These are phyloP conservation scores for Apiospora phragmitis DNA, from an alignment of 2,329 filamentous ascomycete species.

Conservation along the genomic window DNA sequence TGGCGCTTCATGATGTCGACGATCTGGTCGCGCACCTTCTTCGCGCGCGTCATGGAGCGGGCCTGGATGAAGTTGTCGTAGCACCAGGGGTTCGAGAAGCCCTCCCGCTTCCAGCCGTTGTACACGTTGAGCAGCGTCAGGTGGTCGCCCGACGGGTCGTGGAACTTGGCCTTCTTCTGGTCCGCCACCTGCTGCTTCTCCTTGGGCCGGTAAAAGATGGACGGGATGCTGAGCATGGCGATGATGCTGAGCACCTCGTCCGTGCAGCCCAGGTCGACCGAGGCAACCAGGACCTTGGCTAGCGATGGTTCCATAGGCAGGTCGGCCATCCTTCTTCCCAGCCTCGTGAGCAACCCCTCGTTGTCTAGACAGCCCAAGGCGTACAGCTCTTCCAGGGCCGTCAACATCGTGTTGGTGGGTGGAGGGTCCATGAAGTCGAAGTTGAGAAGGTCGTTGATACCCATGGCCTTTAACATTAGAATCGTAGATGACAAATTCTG, in stretches of 20 bases:
- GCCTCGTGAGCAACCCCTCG: constrained; percentile 86
- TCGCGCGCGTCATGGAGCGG: constrained; percentile 81
- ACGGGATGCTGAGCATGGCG: constrained; percentile 85
- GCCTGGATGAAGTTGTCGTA: constrained; percentile 98
- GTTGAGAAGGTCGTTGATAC: constrained; percentile 94
- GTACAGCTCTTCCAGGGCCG: constrained; percentile 92
- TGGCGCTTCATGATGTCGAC: constrained; percentile 93
- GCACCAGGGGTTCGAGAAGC: constrained; percentile 86
- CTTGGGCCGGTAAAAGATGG: constrained; percentile 92
- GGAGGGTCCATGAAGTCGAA: constrained; percentile 99
- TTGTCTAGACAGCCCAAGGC: constrained; percentile 90
- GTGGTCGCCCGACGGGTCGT: constrained; percentile 92
- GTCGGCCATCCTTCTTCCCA: constrained; percentile 96
- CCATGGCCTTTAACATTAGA: constrained; percentile 98
- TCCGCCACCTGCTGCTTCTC: constrained; percentile 97
- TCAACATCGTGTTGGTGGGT: constrained; percentile 96
- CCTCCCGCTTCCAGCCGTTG: constrained; percentile 89
- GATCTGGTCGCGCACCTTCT: constrained; percentile 90
- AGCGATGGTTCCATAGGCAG: constrained; percentile 96
- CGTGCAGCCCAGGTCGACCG: constrained; percentile 83
- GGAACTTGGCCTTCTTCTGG: constrained; percentile 96
- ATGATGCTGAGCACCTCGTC: constrained; percentile 95
- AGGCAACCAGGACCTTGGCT: constrained; percentile 86
- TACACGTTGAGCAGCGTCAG: constrained; percentile 95
- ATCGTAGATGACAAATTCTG: constrained; percentile 93